Conservation (phyloP, 2,329 filamentous ascomycete species). For the Microcyclosporella mali region DNA sequence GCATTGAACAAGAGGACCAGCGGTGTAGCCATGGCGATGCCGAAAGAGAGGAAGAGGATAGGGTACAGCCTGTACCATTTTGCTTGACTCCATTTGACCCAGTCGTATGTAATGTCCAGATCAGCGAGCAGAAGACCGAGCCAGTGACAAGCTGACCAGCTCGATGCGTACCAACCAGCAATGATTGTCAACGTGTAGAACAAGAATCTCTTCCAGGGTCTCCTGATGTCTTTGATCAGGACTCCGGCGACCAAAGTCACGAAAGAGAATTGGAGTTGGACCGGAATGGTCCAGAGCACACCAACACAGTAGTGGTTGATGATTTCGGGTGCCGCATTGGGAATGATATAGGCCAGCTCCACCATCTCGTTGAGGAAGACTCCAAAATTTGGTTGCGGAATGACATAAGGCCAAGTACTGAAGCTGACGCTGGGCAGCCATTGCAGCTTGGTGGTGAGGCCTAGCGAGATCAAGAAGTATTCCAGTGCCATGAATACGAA, state of each 20-base stretch:
- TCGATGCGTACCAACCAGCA: slow-evolving; percentile 42
- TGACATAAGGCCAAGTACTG: slow-evolving; percentile 45
- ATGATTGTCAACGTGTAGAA: slow-evolving; percentile 41
- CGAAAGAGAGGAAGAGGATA: slow-evolving; percentile 31
- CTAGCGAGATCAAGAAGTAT: slow-evolving; percentile 44
- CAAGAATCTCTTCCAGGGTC: slow-evolving; percentile 41
- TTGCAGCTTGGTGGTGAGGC: slow-evolving; percentile 39
- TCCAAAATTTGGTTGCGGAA: slow-evolving; percentile 36
- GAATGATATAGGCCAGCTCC: slow-evolving; percentile 43
- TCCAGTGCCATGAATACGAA: slow-evolving; percentile 39
- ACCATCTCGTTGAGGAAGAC: slow-evolving; percentile 41
- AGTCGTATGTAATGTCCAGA: slow-evolving; percentile 43
- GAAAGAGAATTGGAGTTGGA: slow-evolving; percentile 45
- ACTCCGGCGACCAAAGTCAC: slow-evolving; percentile 39
- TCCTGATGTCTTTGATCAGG: slow-evolving; percentile 42
- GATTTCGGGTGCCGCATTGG: slow-evolving; percentile 44
- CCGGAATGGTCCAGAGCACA: slow-evolving; percentile 47
- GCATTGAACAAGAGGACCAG: slow-evolving; percentile 34
- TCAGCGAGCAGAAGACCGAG: slow-evolving; percentile 42
- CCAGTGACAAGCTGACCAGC: slow-evolving; percentile 44
- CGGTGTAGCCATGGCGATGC: slow-evolving; percentile 32
- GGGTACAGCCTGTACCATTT: slow-evolving; percentile 35
- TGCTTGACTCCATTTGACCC: slow-evolving; percentile 35
- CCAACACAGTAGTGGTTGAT: slow-evolving; percentile 46
- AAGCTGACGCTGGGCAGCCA: slow-evolving; percentile 44